These are phyloP conservation scores for Astrocystis sublimbata DNA, from an alignment of 495 filamentous ascomycete species.

Conservation along the genomic window DNA sequence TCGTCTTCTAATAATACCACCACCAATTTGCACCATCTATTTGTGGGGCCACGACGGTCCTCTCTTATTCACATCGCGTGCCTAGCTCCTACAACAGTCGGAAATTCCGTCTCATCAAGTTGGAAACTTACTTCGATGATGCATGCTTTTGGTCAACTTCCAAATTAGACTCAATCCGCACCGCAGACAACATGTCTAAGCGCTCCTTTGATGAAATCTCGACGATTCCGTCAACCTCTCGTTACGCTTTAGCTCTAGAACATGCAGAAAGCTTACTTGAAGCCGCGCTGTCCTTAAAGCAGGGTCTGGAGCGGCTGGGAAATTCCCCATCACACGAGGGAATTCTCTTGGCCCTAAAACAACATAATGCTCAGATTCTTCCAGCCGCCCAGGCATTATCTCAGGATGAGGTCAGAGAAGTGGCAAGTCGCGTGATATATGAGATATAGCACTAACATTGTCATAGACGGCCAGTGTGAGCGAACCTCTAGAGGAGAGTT, in stretches of 20 bases:
- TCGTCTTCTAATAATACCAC: no score
- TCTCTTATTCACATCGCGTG: no score
- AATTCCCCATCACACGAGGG: slow-evolving; percentile 18
- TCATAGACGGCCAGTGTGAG: not conserved
- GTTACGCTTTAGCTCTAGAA: slow-evolving; percentile 21
- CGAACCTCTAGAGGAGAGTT: not conserved
- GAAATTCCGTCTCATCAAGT: no score
- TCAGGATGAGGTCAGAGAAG: slow-evolving; percentile 24
- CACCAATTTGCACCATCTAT: no score
- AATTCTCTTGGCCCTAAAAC: slow-evolving; percentile 22
- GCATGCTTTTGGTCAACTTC: no score
- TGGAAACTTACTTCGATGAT: no score
- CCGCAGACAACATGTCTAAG: slow-evolving; percentile 27
- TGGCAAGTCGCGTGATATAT: not conserved
- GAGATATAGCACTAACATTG: slow-evolving; percentile 2
- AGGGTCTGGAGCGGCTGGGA: slow-evolving; percentile 27
- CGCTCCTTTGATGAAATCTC: slow-evolving; percentile 28
- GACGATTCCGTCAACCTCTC: slow-evolving; percentile 10
- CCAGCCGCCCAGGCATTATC: slow-evolving; percentile 19
- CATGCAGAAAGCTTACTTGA: slow-evolving; percentile 36
- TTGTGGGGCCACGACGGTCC: no score
- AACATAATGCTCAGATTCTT: slow-evolving; percentile 30
- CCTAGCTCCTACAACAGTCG: no score
- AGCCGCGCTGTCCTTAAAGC: slow-evolving; percentile 29
- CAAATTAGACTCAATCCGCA: no score